Conservation (phyloP, 805 yeast species). For the Wickerhamiella cacticola region DNA sequence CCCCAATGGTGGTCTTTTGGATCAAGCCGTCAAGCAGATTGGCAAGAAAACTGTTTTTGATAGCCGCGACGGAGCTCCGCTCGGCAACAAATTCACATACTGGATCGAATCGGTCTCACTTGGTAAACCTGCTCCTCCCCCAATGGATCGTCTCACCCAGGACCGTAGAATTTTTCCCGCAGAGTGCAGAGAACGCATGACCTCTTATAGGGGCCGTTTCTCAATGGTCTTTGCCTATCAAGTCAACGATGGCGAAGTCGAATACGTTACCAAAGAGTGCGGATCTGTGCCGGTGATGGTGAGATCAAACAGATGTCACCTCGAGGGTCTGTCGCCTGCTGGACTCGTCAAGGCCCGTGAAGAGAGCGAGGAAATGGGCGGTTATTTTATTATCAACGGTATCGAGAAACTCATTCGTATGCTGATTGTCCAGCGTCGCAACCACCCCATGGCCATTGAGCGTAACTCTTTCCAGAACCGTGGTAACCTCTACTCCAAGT, state of each 20-base stretch:
- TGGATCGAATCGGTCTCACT: slow-evolving; percentile 85
- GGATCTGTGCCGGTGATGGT: slow-evolving; percentile 90
- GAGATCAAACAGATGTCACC: slow-evolving; percentile 80
- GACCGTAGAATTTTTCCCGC: slow-evolving; percentile 73
- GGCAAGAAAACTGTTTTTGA: slow-evolving; percentile 81
- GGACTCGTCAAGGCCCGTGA: slow-evolving; percentile 69
- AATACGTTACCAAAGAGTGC: slow-evolving; percentile 70
- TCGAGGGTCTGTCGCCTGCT: slow-evolving; percentile 69
- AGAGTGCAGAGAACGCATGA: slow-evolving; percentile 82
- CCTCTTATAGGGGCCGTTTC: slow-evolving; percentile 67
- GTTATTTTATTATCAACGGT: slow-evolving; percentile 92
- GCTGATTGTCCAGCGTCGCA: slow-evolving; percentile 95
- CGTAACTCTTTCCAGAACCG: slow-evolving; percentile 91
- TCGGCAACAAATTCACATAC: slow-evolving; percentile 73
- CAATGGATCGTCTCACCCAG: slow-evolving; percentile 57
- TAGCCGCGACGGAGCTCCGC: slow-evolving; percentile 49
- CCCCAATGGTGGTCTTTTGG: slow-evolving; percentile 69
- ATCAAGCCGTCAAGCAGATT: slow-evolving; percentile 76
- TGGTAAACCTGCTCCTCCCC: slow-evolving; percentile 70
- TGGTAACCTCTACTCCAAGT: slow-evolving; percentile 80
- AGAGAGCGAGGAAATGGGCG: slow-evolving; percentile 93
- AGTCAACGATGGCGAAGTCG: slow-evolving; percentile 78
- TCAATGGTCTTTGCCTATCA: slow-evolving; percentile 71
- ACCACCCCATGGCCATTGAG: slow-evolving; percentile 94
- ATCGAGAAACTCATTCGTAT: slow-evolving; percentile 91